A percentile compares a stretch with the other conserved stretches of the same genome.
phyloP scores from a whole-genome alignment of 2,329 filamentous ascomycete species.

The Coleophoma crateriformis region DNA sequence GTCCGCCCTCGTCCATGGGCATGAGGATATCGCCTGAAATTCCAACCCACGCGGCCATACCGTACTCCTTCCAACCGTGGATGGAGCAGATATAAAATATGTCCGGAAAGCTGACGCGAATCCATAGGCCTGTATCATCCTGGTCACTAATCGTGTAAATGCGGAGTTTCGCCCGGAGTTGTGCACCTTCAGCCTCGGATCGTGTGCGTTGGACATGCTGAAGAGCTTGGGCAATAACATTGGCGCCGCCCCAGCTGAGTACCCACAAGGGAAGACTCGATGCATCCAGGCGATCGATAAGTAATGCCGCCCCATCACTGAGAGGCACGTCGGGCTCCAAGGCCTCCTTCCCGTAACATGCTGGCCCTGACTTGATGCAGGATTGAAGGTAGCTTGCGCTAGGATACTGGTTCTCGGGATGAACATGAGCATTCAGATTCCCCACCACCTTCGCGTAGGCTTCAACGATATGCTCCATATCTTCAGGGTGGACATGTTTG shows the following conservation, averaged over 20 bases:
- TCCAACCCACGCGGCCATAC: conserved; percentile 37
- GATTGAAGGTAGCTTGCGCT: conserved; percentile 16
- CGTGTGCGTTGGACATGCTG: conserved; percentile 26
- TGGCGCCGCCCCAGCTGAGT: conserved; percentile 39
- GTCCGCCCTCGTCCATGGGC: conserved; percentile 30
- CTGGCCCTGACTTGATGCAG: conserved; percentile 21
- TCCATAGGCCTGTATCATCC: conserved; percentile 41
- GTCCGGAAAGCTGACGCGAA: conserved; percentile 37
- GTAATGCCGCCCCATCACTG: conserved; percentile 31
- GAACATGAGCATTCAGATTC: conserved; percentile 33
- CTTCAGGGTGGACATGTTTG: conserved; percentile 3
- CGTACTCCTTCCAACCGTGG: conserved; percentile 41
- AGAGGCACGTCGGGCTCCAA: conserved; percentile 12
- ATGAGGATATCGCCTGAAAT: conserved; percentile 30
- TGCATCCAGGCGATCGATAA: conserved; percentile 29
- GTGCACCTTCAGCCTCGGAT: conserved; percentile 17
- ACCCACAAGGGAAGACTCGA: conserved; percentile 35
- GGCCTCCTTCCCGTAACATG: conserved; percentile 13
- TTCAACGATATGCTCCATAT: conserved; percentile 4
- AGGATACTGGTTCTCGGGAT: conserved; percentile 28
- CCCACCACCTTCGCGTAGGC: conserved; percentile 22
- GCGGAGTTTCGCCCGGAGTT: conserved; percentile 29
- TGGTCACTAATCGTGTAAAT: conserved; percentile 43
- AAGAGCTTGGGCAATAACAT: conserved; percentile 35
- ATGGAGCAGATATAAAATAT: conserved; percentile 40